phyloP scores from a whole-genome alignment of 306 rosid genomes.

The Carpinus fangiana region DNA sequence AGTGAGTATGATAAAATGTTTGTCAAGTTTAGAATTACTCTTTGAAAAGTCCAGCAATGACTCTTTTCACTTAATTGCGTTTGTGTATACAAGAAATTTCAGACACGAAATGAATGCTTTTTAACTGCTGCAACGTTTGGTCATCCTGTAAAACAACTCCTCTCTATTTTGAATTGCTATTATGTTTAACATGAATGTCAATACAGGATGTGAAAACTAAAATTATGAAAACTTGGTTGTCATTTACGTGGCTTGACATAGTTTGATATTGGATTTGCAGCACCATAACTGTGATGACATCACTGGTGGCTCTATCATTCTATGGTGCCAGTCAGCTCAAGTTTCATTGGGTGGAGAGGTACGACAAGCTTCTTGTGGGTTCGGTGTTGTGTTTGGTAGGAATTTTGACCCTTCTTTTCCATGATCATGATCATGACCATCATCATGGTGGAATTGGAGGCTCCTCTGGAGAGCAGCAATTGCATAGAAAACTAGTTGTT shows the following conservation, averaged over 20 bases:
- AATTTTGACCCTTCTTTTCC: slow-evolving; percentile 75
- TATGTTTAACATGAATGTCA: neutral
- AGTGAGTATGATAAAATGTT: no score
- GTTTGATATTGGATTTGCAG: slow-evolving; percentile 50
- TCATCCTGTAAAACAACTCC: neutral
- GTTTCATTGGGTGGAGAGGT: slow-evolving; percentile 97
- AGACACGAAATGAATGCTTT: neutral
- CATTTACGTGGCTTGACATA: slow-evolving; percentile 12
- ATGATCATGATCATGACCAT: slow-evolving; percentile 57
- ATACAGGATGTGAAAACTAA: slow-evolving; percentile 18
- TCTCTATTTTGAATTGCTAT: no score
- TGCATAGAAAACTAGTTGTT: slow-evolving; percentile 69
- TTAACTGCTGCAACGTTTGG: neutral
- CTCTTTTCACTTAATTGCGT: no score
- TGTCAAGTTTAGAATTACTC: no score
- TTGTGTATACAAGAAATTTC: neutral
- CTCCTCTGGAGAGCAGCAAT: slow-evolving; percentile 52
- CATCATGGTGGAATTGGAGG: slow-evolving; percentile 39
- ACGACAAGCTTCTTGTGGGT: slow-evolving; percentile 94
- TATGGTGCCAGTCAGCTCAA: slow-evolving; percentile 97
- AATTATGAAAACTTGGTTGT: slow-evolving; percentile 17
- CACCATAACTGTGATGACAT: slow-evolving; percentile 97
- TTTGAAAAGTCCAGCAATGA: neutral
- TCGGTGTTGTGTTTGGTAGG: slow-evolving; percentile 86
- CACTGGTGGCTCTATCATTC: slow-evolving; percentile 88